phyloP scores from a whole-genome alignment of 164 flowering plant genomes.

The Akebia trifoliata region DNA sequence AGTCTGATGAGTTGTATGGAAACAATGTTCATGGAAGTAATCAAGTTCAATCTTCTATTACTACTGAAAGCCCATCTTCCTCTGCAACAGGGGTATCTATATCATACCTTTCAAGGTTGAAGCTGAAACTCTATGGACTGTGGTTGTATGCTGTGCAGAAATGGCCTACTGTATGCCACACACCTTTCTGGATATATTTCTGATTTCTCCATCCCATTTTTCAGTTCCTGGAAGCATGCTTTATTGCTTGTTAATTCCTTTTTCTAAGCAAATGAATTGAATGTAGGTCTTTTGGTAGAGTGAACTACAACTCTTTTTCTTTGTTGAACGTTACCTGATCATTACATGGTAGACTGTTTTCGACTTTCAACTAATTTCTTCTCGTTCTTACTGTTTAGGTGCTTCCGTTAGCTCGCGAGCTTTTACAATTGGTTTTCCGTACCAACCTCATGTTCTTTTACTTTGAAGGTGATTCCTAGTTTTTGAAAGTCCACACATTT shows the following conservation, averaged over 20 bases:
- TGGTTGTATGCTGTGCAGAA: constrained; percentile 58
- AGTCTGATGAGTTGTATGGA: constrained; percentile 43
- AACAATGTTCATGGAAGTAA: constrained; percentile 19
- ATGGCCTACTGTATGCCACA: constrained; percentile 73
- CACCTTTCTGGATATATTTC: constrained; percentile 4
- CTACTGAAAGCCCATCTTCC: constrained; percentile 29
- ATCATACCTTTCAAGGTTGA: constrained; percentile 49
- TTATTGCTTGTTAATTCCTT: constrained; percentile 1
- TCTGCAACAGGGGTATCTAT: constrained; percentile 29
- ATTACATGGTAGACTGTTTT: background rate
- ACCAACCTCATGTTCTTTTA: constrained; percentile 93
- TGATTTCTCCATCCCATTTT: background rate
- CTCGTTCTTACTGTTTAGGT: constrained; percentile 37
- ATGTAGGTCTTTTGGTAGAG: background rate
- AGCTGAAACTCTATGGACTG: constrained; percentile 36
- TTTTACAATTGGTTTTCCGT: constrained; percentile 73
- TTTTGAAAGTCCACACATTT: background rate
- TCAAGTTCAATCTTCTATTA: constrained; percentile 30
- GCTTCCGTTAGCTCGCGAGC: constrained; percentile 75
- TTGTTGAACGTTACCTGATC: background rate
- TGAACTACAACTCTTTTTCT: background rate
- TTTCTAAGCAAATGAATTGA: background rate
- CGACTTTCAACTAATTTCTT: background rate
- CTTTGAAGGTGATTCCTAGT: constrained; percentile 68
- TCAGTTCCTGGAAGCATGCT: background rate